Conservation (phyloP, 257 asterid genomes). For the Ligustrum vulgare region DNA sequence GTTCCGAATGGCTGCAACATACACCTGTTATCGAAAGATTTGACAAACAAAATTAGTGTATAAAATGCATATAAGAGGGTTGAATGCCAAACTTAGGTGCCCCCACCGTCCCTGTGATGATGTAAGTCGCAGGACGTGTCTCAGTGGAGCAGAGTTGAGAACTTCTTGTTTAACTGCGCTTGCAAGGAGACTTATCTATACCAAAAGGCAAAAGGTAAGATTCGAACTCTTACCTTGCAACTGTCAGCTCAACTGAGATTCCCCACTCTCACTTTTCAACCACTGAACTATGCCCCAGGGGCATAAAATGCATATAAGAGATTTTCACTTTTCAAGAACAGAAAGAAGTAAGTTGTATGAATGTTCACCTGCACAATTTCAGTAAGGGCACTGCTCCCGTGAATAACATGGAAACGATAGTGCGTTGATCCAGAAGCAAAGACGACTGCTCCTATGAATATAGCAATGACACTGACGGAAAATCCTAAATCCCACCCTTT, state of each 20-base stretch:
- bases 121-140: too few species aligned
- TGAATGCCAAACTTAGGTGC: too few species aligned
- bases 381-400: slow-evolving; percentile 61
- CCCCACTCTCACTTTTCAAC: too few species aligned
- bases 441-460: slow-evolving; percentile 41
- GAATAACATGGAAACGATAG: slow-evolving; percentile 56
- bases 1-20: slow-evolving; percentile 58
- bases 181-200: too few species aligned
- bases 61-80: neutral
- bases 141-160: too few species aligned
- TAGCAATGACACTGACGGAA: slow-evolving; percentile 43
- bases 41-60: neutral
- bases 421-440: slow-evolving; percentile 52
- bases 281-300: too few species aligned
- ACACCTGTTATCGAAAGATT: slow-evolving; percentile 44
- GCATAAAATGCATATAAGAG: too few species aligned
- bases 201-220: too few species aligned
- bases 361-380: slow-evolving; percentile 62
- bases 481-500: slow-evolving; percentile 79
- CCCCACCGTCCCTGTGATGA: too few species aligned
- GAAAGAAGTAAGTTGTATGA: neutral
- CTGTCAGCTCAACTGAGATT: too few species aligned
- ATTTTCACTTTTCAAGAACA: neutral
- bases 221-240: too few species aligned
- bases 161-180: too few species aligned